Base-by-base conservation (phyloP, 169 alveolate species). In the Perkinsus marinus region DNA sequence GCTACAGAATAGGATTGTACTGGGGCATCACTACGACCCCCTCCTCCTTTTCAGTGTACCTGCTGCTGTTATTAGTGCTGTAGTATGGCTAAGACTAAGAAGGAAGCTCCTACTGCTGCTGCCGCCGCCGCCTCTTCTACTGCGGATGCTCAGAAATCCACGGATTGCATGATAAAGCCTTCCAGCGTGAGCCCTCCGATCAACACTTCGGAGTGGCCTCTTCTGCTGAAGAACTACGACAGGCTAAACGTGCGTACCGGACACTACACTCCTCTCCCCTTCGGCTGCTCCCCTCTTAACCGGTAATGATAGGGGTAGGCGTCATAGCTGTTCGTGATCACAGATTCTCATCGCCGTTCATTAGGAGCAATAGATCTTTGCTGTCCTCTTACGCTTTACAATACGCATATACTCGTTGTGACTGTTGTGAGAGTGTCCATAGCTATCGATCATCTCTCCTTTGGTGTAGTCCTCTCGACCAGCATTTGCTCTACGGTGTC, bases 251-350 rank as follows among this genome's bases (percentile, higher is more conserved):
- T 98, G 10, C 95, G 99, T 90, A 97, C 99, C 2, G 98, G 99
- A 43, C 99, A 98, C 95, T 99, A 98, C 96, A 99, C 99, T 34
- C 99, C 99, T 39, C 96, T 99, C 90, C 99, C 99, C 89, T 96
- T 96, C 93, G 99, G 99, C 43, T 96, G 98, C 95, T 98, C 99
- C 37, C 99, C 99, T 0, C 96, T 98, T 43, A 96, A 98, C 92
- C 95, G 99, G 79, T 57, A 57, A 57, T 13, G 79, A 7, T 30
- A 69, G 46, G 46, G 46, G 10, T 6, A 41, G 46, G 46, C 19
- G 10, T 41, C 3, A 41, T 41, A 41, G 46, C 46, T 10, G 46
- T 41, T 41, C 19, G 46, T 41, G 46, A 41, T 43, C 9, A 10
- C 68, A 17, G 17, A 9, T 43, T 17, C 68, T 43, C 17, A 57